These are phyloP conservation scores for Dryas alaskensis DNA, from an alignment of 306 rosid species.

Conservation along the genomic window DNA sequence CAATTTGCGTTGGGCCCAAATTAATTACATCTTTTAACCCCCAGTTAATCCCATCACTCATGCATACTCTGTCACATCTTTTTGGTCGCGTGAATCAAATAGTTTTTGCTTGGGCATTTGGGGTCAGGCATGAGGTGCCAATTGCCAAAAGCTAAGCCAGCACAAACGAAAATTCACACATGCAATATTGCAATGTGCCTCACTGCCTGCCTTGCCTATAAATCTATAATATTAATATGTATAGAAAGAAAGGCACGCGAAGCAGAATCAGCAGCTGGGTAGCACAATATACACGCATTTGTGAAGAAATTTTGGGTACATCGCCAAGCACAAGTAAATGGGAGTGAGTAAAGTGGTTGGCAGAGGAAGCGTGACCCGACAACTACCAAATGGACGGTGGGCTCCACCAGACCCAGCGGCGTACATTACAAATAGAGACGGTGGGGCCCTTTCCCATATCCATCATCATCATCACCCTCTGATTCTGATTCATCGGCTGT, in stretches of 20 bases:
- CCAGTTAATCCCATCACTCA: background rate
- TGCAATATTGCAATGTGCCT: no score
- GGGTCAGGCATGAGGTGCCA: no score
- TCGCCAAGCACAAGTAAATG: constrained; percentile 52
- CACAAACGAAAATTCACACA: no score
- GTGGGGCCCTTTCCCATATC: background rate
- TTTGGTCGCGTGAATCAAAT: no score
- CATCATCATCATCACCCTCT: no score
- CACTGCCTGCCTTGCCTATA: no score
- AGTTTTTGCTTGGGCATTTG: no score
- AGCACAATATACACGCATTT: background rate
- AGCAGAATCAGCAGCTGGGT: background rate
- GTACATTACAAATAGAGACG: background rate
- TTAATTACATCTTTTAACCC: background rate
- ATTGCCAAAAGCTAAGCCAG: no score
- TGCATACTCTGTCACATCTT: no score
- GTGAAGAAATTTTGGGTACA: constrained; percentile 29
- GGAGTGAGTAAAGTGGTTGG: constrained; percentile 19
- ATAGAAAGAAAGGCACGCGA: background rate
- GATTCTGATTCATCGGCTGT: background rate
- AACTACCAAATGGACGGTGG: constrained; percentile 10
- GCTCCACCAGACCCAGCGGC: no score
- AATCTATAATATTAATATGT: no score
- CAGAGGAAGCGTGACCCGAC: constrained; percentile 42
- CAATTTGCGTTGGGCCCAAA: no score